Evolutionary conservation across 2,329 filamentous ascomycete species (phyloP), one percentile per base, ranked within the genome.

Genomic region (Drechslerella dactyloides): DNA sequence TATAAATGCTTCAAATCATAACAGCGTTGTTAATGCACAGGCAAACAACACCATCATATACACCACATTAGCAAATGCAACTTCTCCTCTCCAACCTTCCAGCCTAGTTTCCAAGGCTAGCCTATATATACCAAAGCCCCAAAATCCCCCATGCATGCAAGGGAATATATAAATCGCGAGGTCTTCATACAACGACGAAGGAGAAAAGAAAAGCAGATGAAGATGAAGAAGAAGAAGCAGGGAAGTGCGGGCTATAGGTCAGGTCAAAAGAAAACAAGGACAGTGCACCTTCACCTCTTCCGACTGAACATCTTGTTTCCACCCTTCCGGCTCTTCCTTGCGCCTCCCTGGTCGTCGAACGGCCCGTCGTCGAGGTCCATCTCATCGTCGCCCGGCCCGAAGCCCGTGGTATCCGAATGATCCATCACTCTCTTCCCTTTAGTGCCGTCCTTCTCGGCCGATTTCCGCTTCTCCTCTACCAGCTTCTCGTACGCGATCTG

Each of bases 401-500:
- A 68, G 48, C 66, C 69, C 40, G 35, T 15, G 33, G 23, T 72
- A 15, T 73, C 75, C 44, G 74, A 73, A 24, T 76, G 74, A 52
- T 74, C 73, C 19, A 77, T 77, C n/a, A 76, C 76, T 54, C 76
- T 76, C 73, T 77, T 77, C 17, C 76, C 76, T 55, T 77, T 76
- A 17, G 73, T 70, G 17, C 63, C 62, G 15, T 66, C 73, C 53
- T 70, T 66, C 42, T 69, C 65, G 10, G 62, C 69, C 11, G 63
- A 23, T 19, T 76, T 75, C 74, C 79, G 80, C 66, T 83, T 83
- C 0, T 82, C 82, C 23, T 83, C 80, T 4, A 87, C 76, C 0
- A 85, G 81, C 40, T 79, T 79, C 46, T 85, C 82, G 7, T 87
- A 78, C 46, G 82, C 81, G 5, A 81, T 78, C 55, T 84, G 82